A percentile compares a stretch with the other conserved stretches of the same genome.
phyloP scores from a whole-genome alignment of 164 flowering plant species.

The Echeveria elegans region DNA sequence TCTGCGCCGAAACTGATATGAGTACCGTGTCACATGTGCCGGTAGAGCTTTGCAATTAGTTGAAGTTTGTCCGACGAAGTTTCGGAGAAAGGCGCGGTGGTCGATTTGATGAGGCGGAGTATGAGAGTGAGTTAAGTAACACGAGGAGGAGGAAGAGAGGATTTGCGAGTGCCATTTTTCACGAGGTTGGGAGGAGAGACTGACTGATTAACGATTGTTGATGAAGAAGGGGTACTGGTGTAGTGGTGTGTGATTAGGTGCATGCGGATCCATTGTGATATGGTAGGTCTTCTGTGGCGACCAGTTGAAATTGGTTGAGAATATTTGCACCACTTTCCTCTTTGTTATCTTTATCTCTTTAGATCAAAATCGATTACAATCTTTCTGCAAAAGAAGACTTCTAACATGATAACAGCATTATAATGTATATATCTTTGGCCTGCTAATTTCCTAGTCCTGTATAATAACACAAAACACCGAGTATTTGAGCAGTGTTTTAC shows the following conservation, averaged over 20 bases:
- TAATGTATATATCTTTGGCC: no score
- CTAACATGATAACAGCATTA: no score
- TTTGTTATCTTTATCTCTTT: no score
- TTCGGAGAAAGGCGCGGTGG: slow-evolving; percentile 34
- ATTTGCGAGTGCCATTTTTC: not conserved
- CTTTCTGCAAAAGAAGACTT: no score
- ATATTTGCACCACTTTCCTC: no score
- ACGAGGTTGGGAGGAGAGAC: not conserved
- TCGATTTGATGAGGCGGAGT: slow-evolving; percentile 16
- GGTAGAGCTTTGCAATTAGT: slow-evolving; percentile 11
- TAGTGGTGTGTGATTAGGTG: no score
- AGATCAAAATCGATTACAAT: no score
- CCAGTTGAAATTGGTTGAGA: no score
- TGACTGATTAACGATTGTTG: not conserved
- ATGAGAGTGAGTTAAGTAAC: slow-evolving; percentile 12
- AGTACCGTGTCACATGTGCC: slow-evolving; percentile 51
- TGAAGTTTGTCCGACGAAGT: slow-evolving; percentile 14
- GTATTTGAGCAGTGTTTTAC: no score
- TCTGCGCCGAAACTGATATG: slow-evolving; percentile 71
- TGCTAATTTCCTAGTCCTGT: no score
- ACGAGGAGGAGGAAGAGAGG: slow-evolving; percentile 1
- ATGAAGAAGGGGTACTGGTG: not conserved
- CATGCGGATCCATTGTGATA: no score
- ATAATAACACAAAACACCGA: no score
- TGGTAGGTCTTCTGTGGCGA: not conserved